Evolutionary conservation across 805 yeast genomes (phyloP), one percentile per base, ranked within the genome.

Genomic region (Maudiozyma barnettii): DNA sequence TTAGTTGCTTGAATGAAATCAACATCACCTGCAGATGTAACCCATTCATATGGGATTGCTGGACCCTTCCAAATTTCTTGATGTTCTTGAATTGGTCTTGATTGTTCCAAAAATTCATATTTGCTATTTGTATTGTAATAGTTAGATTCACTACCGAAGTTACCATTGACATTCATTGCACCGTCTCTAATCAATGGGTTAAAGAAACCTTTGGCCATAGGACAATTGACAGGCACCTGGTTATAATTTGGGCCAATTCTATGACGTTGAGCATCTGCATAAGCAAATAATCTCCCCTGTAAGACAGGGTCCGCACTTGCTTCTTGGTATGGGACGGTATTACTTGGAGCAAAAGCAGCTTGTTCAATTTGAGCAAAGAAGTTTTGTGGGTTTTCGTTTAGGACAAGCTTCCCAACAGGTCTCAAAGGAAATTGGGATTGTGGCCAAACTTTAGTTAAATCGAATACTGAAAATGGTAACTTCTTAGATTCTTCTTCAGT

Each of bases 401-500:
- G 68, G 1, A 78, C 79, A 54, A 87, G 71, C 65, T 80, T 81
- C 65, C 95, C 96, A 63, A 88, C 82, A 66, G 81, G 80, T 67
- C 95, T 79, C 70, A 88, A 68, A 61, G 96, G 96, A 75, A 79
- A 88, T 48, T 87, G 82, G 57, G 70, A 71, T 63, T 88, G 95
- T 33, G 96, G 88, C 96, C 96, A 88, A 47, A 85, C 84, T 72
- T 89, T 89, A 53, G 96, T 88, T 66, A 88, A 74, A 68, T 88
- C 96, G 63, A 85, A 87, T 41, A 89, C 90, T 5, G 91, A 83
- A 69, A 84, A 87, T 62, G 83, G 82, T 44, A 77, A 77, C 51
- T 78, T 68, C 66, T 82, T 76, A 50, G 95, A 88, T 68, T 88
- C 81, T 57, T 79, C 85, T 51, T 78, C 77, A 33, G 95, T 84